Conservation (phyloP, 495 filamentous ascomycete species). For the Apiosordaria backusii region DNA sequence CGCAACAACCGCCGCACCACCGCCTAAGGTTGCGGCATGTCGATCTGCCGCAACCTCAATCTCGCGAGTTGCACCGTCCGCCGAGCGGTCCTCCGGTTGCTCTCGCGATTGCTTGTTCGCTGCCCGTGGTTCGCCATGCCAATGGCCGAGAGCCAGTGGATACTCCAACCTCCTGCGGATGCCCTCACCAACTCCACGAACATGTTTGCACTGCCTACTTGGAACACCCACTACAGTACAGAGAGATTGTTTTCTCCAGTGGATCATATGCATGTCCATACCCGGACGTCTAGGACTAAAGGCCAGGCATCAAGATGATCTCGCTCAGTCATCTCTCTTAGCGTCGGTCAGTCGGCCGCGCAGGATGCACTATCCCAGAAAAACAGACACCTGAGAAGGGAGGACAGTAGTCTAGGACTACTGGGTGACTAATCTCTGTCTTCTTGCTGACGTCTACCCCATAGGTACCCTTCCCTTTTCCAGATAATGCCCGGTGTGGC, state of each 20-base stretch:
- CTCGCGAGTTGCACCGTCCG: background rate
- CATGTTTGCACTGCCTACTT: background rate
- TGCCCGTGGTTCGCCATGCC: background rate
- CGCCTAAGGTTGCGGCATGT: background rate
- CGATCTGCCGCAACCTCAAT: conserved; percentile 3
- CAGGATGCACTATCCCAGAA: conserved; percentile 3
- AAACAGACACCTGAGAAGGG: background rate
- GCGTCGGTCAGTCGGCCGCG: conserved; percentile 7
- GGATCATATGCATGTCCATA: background rate
- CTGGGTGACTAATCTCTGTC: background rate
- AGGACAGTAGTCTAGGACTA: background rate
- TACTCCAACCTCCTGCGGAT: background rate
- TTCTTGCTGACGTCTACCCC: background rate
- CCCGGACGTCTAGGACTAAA: background rate
- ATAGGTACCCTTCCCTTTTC: background rate
- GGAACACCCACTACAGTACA: background rate
- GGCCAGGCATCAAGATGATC: background rate
- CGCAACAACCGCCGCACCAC: conserved; percentile 2
- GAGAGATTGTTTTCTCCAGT: background rate
- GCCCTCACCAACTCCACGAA: background rate
- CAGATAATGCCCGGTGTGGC: background rate
- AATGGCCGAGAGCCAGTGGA: background rate
- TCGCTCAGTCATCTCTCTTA: background rate
- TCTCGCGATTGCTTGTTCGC: background rate
- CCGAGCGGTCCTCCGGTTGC: no score